Base-by-base conservation (phyloP, 176 grass and related monocot genomes). In the Poa pratensis region DNA sequence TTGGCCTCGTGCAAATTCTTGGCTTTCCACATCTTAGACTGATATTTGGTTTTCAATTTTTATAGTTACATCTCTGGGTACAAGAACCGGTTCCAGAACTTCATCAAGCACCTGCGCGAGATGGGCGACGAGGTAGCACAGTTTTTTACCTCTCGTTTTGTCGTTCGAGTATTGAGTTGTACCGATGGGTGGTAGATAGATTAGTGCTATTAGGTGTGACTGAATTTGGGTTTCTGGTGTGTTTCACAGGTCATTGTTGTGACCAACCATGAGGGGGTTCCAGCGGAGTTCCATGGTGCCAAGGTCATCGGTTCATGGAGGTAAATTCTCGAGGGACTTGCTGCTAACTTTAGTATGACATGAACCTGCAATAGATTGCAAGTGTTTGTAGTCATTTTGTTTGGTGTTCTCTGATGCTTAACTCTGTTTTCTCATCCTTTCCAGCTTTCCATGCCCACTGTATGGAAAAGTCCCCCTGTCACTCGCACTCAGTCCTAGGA, bases 231-330 rank as follows among this genome's bases (percentile, higher is more conserved):
- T 68, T 66, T n/a, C 10, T 59, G 80, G 5, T 79, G 9, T 60
- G 14, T 60, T 61, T 1, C 76, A 42, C 46, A 97, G 95, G 96
- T 98, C 77, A 94, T 98, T 57, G 96, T 98, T 51, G 89, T 98
- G 57, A 98, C 96, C 4, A 98, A 92, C 49, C 96, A 95, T 59
- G 91, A 98, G 28, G 96, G 96, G 17, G 96, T 94, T 48, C 96
- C 96, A 8, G 60, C 86, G 54, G 96, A 98, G 62, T 98, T 98
- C 72, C 84, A 95, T 48, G 96, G 96, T 0, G 96, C 96, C 35
- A 98, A 98, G 76, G 73, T 98, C 18, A 95, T 95, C 22, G 96
- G 96, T 83, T 98, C 96, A 80, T 95, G 96, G 96, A 98, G 95
- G 95, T 98, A 78, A 48, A 22, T 24, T 83, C 58, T 37, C 2